These are phyloP conservation scores for Rhodotorula sp. DNA, from an alignment of 1,284 basidiomycete species.

Conservation along the genomic window DNA sequence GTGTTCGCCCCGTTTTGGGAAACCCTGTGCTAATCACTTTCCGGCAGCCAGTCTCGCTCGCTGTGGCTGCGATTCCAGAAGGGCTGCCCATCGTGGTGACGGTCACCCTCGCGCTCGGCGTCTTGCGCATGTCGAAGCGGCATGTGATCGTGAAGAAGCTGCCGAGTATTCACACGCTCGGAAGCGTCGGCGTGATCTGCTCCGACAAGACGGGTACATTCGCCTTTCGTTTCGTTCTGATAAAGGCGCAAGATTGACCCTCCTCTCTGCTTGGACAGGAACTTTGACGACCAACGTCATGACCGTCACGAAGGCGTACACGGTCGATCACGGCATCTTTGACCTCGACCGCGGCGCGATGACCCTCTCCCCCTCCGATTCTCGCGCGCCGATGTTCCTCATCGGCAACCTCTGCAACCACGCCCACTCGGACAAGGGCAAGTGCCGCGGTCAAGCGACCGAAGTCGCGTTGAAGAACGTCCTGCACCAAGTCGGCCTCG, in stretches of 20 bases:
- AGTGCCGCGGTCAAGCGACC: constrained; percentile 82
- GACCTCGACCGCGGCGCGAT: constrained; percentile 54
- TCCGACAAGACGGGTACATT: constrained; percentile 86
- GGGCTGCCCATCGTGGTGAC: constrained; percentile 96
- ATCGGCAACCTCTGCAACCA: constrained; percentile 58
- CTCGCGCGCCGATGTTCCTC: constrained; percentile 59
- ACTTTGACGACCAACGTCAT: constrained; percentile 95
- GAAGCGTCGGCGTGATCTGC: constrained; percentile 91
- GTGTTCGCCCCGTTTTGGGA: too few species aligned
- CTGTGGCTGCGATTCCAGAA: constrained; percentile 95
- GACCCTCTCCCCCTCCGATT: constrained; percentile 30
- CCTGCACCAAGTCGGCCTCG: constrained; percentile 65
- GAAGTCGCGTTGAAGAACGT: constrained; percentile 89
- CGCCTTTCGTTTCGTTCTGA: background rate
- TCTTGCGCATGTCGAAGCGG: constrained; percentile 86
- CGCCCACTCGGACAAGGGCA: constrained; percentile 64
- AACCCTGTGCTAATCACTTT: too few species aligned
- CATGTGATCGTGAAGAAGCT: constrained; percentile 97
- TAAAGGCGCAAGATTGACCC: background rate
- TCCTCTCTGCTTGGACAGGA: constrained; percentile 54
- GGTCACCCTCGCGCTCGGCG: constrained; percentile 91
- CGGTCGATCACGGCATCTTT: constrained; percentile 72
- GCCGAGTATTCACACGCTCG: constrained; percentile 89
- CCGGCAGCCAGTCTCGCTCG: constrained; percentile 71
- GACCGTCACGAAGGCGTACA: constrained; percentile 83